phyloP scores from a whole-genome alignment of 1,284 basidiomycete species.

The Ustilago esculenta region DNA sequence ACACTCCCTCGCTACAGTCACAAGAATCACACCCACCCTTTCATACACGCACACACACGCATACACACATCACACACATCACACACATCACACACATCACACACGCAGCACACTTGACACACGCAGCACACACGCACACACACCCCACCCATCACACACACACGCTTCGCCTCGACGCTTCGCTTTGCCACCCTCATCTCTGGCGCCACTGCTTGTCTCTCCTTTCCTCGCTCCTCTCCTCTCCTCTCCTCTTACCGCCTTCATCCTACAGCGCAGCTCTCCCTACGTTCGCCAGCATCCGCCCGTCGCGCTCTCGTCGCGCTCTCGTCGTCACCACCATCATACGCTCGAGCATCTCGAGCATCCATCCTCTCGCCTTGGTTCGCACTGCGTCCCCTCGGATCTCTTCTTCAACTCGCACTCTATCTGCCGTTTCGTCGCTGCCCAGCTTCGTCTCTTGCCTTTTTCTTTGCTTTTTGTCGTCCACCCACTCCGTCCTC shows the following conservation, averaged over 20 bases:
- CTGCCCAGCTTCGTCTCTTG: neutral
- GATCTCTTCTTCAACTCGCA: neutral
- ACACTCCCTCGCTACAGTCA: neutral
- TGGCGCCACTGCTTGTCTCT: neutral
- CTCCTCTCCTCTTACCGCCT: neutral
- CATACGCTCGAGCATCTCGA: neutral
- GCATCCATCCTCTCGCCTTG: neutral
- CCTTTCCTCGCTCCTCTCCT: neutral
- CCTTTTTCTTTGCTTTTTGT: neutral
- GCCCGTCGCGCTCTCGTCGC: slow-evolving; percentile 1
- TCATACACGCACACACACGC: slow-evolving; percentile 8
- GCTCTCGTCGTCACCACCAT: neutral
- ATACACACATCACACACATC: neutral
- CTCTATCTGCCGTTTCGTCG: neutral
- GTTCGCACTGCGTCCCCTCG: no score
- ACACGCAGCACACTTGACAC: no score
- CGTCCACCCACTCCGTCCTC: neutral
- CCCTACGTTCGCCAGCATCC: neutral
- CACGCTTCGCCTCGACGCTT: no score
- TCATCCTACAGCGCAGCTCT: no score
- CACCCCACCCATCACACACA: slow-evolving; percentile 11
- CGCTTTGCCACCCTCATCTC: no score
- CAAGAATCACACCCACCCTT: slow-evolving; percentile 3
- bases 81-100: slow-evolving; percentile 1
- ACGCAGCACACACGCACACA: slow-evolving; percentile 12